Conservation (phyloP, 169 alveolate genomes). For the Toxoplasma gondii region DNA sequence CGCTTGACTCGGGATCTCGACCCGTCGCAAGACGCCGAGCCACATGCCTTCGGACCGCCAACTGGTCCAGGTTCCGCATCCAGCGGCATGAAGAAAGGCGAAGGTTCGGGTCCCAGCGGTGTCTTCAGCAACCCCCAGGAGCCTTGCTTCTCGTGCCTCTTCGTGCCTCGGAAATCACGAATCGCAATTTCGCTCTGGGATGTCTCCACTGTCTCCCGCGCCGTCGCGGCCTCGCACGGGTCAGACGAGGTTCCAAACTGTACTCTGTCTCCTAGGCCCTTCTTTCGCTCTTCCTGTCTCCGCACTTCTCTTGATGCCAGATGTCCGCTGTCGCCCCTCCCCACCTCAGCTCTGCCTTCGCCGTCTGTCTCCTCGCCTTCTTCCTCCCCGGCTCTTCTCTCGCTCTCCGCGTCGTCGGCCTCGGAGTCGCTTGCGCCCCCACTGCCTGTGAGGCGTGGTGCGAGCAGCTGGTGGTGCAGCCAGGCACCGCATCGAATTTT, state of each 20-base stretch:
- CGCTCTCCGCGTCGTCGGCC: background rate
- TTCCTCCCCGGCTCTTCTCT: background rate
- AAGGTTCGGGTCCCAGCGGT: background rate
- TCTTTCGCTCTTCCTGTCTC: too few species aligned
- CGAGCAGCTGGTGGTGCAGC: background rate
- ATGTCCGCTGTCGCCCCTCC: background rate
- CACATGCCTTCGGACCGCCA: too few species aligned
- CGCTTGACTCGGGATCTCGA: too few species aligned
- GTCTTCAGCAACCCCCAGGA: background rate
- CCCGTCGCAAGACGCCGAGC: too few species aligned
- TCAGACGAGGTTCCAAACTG: too few species aligned
- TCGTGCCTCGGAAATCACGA: background rate
- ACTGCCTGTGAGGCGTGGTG: background rate
- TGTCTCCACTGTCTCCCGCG: background rate
- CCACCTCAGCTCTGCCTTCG: background rate
- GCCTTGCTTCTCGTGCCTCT: background rate
- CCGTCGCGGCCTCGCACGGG: background rate
- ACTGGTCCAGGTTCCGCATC: background rate
- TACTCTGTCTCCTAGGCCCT: too few species aligned
- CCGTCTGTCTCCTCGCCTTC: background rate
- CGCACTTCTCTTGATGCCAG: too few species aligned
- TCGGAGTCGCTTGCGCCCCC: background rate
- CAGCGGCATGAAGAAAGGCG: slow-evolving; percentile 12
- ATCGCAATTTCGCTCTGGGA: background rate
- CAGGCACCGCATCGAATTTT: background rate